A percentile compares a stretch with the other conserved stretches of the same genome.
Conservation (phyloP, 352 stramenopile genomes). For the Phytophthora quininea region DNA sequence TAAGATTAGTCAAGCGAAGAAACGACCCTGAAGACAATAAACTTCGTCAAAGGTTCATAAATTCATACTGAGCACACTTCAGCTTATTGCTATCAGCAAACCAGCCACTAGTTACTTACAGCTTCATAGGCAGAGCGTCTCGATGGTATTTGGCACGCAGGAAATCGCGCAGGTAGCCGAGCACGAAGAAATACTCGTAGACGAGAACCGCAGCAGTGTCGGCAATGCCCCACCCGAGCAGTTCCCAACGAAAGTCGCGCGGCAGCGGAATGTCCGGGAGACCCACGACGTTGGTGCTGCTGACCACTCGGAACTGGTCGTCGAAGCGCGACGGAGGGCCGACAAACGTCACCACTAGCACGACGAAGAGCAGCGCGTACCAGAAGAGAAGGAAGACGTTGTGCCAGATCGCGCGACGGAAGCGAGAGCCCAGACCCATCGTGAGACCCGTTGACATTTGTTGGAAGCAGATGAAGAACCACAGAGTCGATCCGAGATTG, state of each 20-base stretch:
- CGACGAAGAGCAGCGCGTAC: conserved; percentile 59
- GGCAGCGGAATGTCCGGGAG: conserved; percentile 76
- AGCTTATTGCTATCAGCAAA: conserved; percentile 9
- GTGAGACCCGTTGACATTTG: conserved; percentile 71
- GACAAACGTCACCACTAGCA: conserved; percentile 63
- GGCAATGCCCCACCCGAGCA: conserved; percentile 62
- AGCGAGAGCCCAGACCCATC: conserved; percentile 66
- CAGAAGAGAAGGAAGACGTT: conserved; percentile 73
- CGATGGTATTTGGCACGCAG: conserved; percentile 72
- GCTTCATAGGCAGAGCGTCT: conserved; percentile 62
- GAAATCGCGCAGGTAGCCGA: conserved; percentile 69
- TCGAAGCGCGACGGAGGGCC: conserved; percentile 58
- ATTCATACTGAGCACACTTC: not conserved
- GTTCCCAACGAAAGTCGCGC: conserved; percentile 60
- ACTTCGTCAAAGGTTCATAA: no score
- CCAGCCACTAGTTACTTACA: conserved; percentile 34
- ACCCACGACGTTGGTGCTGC: conserved; percentile 75
- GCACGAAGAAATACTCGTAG: conserved; percentile 71
- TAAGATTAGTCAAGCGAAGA: no score
- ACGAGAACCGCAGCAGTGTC: conserved; percentile 61
- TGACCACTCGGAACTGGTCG: conserved; percentile 76
- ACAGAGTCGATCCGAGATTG: conserved; percentile 65
- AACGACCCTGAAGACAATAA: no score
- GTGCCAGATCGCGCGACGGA: conserved; percentile 66
- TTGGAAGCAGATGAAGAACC: conserved; percentile 70